Evolutionary conservation across 2,329 filamentous ascomycete genomes (phyloP).

Genomic region (Teratosphaeria zuluensis): DNA sequence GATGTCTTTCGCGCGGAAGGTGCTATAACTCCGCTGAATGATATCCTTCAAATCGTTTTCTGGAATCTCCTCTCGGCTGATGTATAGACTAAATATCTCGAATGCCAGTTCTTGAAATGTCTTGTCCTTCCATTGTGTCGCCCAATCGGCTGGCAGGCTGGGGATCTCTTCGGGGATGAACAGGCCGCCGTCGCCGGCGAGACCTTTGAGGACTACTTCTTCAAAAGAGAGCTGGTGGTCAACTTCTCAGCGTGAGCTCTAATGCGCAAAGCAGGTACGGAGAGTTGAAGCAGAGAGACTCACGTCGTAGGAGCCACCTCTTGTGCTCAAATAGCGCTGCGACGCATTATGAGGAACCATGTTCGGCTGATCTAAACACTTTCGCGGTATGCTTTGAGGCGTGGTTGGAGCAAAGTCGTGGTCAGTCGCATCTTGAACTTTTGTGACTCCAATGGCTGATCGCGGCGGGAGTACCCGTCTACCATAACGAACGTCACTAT

Average conservation of each 20-base stretch:
- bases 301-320: slow-evolving; percentile 55
- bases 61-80: slow-evolving; percentile 75
- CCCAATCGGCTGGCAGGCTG: slow-evolving; percentile 51
- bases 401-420: background rate
- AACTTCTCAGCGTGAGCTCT: slow-evolving; percentile 23
- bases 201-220: slow-evolving; percentile 78
- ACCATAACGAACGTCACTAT: background rate
- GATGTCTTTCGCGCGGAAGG: slow-evolving; percentile 70
- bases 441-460: background rate
- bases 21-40: slow-evolving; percentile 75
- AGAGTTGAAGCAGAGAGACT: slow-evolving; percentile 13
- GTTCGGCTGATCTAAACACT: background rate
- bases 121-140: slow-evolving; percentile 63
- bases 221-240: slow-evolving; percentile 75
- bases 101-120: slow-evolving; percentile 74
- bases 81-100: slow-evolving; percentile 78
- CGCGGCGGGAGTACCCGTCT: background rate
- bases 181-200: slow-evolving; percentile 76
- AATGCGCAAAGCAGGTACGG: slow-evolving; percentile 1
- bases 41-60: slow-evolving; percentile 69
- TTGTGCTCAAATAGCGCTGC: slow-evolving; percentile 53
- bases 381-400: background rate
- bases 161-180: slow-evolving; percentile 83
- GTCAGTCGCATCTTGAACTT: background rate
- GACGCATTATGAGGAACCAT: slow-evolving; percentile 37